Evolutionary conservation across 768 basidiomycete species (phyloP), one percentile per base, ranked within the genome.

Genomic region (Rhizopogon sp.): DNA sequence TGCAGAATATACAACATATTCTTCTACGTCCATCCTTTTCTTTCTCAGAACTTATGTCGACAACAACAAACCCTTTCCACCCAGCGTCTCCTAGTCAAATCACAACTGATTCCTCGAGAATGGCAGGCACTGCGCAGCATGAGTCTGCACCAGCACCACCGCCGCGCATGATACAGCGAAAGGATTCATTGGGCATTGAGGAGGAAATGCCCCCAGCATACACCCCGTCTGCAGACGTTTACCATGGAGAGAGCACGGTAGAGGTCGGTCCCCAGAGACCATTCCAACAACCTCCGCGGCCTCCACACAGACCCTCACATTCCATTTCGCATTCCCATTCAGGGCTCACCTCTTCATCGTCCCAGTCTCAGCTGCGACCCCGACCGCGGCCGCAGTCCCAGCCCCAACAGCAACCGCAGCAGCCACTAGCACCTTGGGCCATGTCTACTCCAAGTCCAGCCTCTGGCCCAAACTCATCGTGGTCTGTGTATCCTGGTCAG

Each of bases 201-300:
- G 84, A 84, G n/a, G 83, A 84, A 17, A 70, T 74, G 10, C 88
- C 88, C 1, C 89, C 89, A 0, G 82, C 88, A 0, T 91, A 90
- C 61, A 87, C 87, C 0, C 71, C 80, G 0, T 59, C 75, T 2
- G 79, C 88, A 3, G 77, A 84, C 45, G 45, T 73, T 16, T 59
- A 66, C 43, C 71, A 77, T 3, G 89, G 87, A 13, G 89, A 91
- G 63, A 69, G 74, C 1, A 82, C 85, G 0, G 57, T 90, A 2
- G 81, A 87, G 52, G 69, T 77, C 17, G 88, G 89, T 0, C 88
- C 88, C 0, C 53, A 69, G 5, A 62, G 86, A 11, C 85, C 88
- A 0, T 89, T 86, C 60, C 84, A 86, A 61, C 72, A 61, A 8
- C 61, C 76, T 0, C 75, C 69, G 5, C 56, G 20, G 0, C 44